Percentiles rank a stretch among this genome's conserved stretches.
phyloP scores from a whole-genome alignment of 495 filamentous ascomycete species.

The Aspergillus nanangensis region DNA sequence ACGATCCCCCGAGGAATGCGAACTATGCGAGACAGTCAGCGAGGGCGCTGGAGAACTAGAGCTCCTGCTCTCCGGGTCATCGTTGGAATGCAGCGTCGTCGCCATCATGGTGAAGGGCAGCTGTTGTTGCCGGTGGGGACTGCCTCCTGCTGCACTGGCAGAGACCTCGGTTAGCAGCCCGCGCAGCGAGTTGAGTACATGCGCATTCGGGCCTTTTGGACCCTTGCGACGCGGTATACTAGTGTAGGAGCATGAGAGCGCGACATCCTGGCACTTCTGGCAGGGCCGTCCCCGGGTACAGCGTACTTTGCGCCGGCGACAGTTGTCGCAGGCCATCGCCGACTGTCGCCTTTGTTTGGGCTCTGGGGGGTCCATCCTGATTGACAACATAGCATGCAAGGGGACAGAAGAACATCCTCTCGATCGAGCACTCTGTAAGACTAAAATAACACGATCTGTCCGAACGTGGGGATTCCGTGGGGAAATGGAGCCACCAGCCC shows the following conservation, averaged over 20 bases:
- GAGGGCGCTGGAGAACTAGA: slow-evolving; percentile 1
- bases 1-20: neutral
- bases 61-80: neutral
- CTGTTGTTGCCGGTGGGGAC: neutral
- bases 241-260: slow-evolving; percentile 1
- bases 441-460: too few relatives aligned
- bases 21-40: slow-evolving; percentile 1
- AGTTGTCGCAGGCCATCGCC: slow-evolving; percentile 4
- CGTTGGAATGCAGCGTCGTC: slow-evolving; percentile 1
- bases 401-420: too few relatives aligned
- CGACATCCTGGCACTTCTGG: neutral
- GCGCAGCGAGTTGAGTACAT: neutral
- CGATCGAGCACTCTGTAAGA: too few relatives aligned
- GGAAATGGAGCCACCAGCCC: too few relatives aligned
- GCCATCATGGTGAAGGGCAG: neutral
- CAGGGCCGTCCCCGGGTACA: neutral
- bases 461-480: too few relatives aligned
- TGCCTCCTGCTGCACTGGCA: neutral
- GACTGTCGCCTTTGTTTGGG: neutral
- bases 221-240: neutral
- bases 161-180: neutral
- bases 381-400: too few relatives aligned
- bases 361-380: neutral
- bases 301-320: slow-evolving; percentile 2
- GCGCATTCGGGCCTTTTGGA: slow-evolving; percentile 1